phyloP scores from a whole-genome alignment of 306 rosid genomes.

The Mimosa pudica region DNA sequence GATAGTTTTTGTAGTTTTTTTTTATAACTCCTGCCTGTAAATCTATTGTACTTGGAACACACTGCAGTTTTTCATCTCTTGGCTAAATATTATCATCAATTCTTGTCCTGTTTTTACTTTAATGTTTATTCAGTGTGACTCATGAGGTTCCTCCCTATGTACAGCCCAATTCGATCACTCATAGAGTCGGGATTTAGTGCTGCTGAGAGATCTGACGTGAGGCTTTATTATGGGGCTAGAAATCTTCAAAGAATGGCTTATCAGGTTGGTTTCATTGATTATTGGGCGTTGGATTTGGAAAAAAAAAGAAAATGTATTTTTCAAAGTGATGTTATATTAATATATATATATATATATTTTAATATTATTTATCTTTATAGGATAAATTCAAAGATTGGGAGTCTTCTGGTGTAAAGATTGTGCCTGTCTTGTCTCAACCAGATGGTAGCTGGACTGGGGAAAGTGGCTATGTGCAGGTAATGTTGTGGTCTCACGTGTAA shows the following conservation, averaged over 20 bases:
- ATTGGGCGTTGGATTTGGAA: conserved; percentile 19
- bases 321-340: conserved; percentile 28
- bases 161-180: conserved; percentile 89
- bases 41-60: background rate
- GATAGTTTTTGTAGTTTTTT: background rate
- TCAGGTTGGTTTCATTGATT: conserved; percentile 60
- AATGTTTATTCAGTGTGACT: background rate
- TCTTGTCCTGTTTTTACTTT: conserved; percentile 4
- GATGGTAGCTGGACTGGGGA: conserved; percentile 79
- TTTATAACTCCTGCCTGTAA: background rate
- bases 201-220: conserved; percentile 74
- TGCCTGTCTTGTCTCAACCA: conserved; percentile 93
- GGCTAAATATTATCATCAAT: conserved; percentile 9
- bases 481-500: background rate
- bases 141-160: conserved; percentile 11
- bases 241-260: conserved; percentile 94
- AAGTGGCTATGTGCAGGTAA: conserved; percentile 89
- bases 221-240: conserved; percentile 84
- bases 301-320: background rate
- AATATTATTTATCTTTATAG: conserved; percentile 49
- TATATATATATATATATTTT: no score
- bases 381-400: conserved; percentile 94
- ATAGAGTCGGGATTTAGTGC: conserved; percentile 82
- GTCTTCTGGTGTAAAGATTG: conserved; percentile 82
- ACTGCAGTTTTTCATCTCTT: background rate